phyloP scores from a whole-genome alignment of 2,329 filamentous ascomycete species.

The Fusarium denticulatum region DNA sequence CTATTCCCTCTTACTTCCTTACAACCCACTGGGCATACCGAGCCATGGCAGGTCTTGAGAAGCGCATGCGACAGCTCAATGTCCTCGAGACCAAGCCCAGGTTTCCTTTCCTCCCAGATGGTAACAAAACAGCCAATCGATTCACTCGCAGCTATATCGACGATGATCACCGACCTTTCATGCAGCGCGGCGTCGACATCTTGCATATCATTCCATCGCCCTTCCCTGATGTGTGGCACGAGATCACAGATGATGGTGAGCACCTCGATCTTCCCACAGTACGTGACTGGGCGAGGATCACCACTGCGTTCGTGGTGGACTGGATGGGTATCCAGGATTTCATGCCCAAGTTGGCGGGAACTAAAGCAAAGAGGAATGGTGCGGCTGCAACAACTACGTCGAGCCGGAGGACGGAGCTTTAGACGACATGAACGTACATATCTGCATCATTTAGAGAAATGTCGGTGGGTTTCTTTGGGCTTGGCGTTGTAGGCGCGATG shows the following conservation, averaged over 20 bases:
- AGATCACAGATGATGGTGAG: conserved; percentile 80
- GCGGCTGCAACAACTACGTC: conserved; percentile 35
- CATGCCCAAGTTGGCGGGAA: conserved; percentile 45
- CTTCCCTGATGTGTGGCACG: conserved; percentile 90
- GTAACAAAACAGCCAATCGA: conserved; percentile 59
- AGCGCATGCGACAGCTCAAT: conserved; percentile 73
- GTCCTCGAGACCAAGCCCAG: conserved; percentile 69
- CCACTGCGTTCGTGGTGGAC: conserved; percentile 86
- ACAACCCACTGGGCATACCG: conserved; percentile 95
- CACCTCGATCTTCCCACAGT: conserved; percentile 84
- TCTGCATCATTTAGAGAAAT: conserved; percentile 18
- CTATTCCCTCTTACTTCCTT: conserved; percentile 85
- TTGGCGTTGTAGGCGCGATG: conserved; percentile 36
- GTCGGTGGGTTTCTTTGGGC: conserved; percentile 29
- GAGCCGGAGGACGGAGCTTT: conserved; percentile 50
- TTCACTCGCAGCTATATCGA: conserved; percentile 67
- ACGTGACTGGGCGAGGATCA: conserved; percentile 87
- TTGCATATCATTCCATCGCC: conserved; percentile 87
- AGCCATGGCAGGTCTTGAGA: conserved; percentile 77
- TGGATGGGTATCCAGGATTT: conserved; percentile 80
- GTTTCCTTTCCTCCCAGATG: conserved; percentile 71
- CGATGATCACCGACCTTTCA: conserved; percentile 94
- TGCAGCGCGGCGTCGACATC: conserved; percentile 85
- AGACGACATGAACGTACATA: conserved; percentile 19
- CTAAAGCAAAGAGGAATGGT: conserved; percentile 42